Evolutionary conservation across 805 yeast species (phyloP).

Genomic region (Ogataea pini): DNA sequence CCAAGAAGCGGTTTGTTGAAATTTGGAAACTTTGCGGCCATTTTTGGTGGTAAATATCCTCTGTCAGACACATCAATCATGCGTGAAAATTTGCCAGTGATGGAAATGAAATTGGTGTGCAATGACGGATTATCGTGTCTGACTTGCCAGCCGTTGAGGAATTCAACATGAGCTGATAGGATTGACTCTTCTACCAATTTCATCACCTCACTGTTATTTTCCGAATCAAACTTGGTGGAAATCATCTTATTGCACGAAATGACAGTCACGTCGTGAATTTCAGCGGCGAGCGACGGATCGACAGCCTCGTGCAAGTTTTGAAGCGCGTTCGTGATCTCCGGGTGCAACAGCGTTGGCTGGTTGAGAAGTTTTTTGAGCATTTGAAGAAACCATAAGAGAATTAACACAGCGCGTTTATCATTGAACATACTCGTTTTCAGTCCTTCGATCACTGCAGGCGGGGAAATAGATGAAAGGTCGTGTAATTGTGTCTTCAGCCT

Average conservation of each 20-base stretch:
- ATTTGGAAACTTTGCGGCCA: slow-evolving; percentile 23
- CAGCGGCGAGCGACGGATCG: slow-evolving; percentile 24
- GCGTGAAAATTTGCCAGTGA: slow-evolving; percentile 24
- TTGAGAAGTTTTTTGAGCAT: slow-evolving; percentile 29
- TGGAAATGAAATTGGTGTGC: slow-evolving; percentile 32
- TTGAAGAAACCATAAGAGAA: slow-evolving; percentile 35
- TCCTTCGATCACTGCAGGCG: slow-evolving; percentile 20
- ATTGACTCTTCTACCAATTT: slow-evolving; percentile 22
- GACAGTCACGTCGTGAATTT: slow-evolving; percentile 27
- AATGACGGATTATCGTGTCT: slow-evolving; percentile 30
- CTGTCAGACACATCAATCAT: slow-evolving; percentile 28
- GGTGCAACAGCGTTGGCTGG: slow-evolving; percentile 24
- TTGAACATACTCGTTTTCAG: slow-evolving; percentile 28
- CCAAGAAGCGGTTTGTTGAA: slow-evolving; percentile 24
- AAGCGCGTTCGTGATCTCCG: slow-evolving; percentile 13
- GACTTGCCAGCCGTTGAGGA: slow-evolving; percentile 37
- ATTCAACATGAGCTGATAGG: slow-evolving; percentile 31
- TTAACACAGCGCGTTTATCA: slow-evolving; percentile 31
- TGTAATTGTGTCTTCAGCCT: slow-evolving; percentile 17
- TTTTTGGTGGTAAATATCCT: slow-evolving; percentile 25
- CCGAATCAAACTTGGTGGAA: slow-evolving; percentile 12
- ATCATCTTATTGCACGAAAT: slow-evolving; percentile 32
- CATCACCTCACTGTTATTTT: slow-evolving; percentile 9
- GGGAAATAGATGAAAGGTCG: slow-evolving; percentile 19
- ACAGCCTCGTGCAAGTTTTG: slow-evolving; percentile 13